Evolutionary conservation across 2,329 filamentous ascomycete genomes (phyloP), one percentile per base, ranked within the genome.

Genomic region (Calonectria pseudoreteaudii): DNA sequence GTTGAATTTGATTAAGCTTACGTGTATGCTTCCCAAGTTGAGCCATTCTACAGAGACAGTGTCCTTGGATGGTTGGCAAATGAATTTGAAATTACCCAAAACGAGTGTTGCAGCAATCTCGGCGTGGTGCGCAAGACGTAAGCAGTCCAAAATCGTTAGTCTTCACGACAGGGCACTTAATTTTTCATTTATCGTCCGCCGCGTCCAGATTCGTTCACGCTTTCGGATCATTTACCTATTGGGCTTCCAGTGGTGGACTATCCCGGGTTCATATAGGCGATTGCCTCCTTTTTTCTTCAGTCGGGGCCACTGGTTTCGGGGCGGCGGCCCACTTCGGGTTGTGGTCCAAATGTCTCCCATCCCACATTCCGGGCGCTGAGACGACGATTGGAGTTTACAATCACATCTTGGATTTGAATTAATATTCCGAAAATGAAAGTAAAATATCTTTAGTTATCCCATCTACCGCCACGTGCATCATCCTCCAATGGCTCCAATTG

Each of bases 271-370:
- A 58, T 38, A 14, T 58, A 10, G 10, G 23, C n/a, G 30, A 44
- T 28, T 11, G 9, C 41, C 23, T 64, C 28, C 23, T 7, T 64
- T 44, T 64, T 1, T 36, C 26, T 47, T 44, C 11, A 30, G 41
- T 30, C 58, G 58, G 58, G 23, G 58, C 41, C 36, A 38, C 18
- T 4, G 36, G 13, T 36, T 44, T 13, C 58, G 36, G 58, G 58
- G 41, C 41, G 20, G 31, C 34, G 58, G 58, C 58, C 58, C 58
- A 64, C 58, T 23, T 64, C 58, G 58, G 58, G 38, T 41, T 64
- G 58, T 64, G 58, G 58, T 64, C 26, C 58, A 64, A 8, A 30
- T 64, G 13, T 8, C 11, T 6, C 13, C 23, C 34, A 20, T 60
- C 31, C 53, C 53, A 60, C 53, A 38, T 60, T 31, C 53, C 53